Evolutionary conservation across 23 red algal genomes (phyloP).

Genomic region (Gracilaria domingensis): DNA sequence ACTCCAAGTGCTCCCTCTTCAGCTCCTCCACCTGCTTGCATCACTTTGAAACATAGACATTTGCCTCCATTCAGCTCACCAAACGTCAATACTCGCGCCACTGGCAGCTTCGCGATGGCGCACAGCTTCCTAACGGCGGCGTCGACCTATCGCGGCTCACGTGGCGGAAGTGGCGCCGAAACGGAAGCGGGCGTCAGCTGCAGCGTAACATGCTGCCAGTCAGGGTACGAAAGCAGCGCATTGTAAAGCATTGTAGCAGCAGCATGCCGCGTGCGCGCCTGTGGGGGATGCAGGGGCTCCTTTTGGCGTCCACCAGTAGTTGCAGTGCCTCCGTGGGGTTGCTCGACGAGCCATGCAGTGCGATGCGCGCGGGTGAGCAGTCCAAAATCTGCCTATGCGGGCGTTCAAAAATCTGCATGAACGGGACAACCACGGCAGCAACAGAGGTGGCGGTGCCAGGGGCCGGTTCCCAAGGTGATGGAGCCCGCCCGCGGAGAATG

Average conservation of each 20-base stretch:
- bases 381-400: no score
- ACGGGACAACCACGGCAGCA: no score
- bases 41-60: no score
- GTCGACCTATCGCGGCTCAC: not conserved
- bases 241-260: conserved; percentile 45
- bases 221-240: conserved; percentile 2
- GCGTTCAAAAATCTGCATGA: conserved; percentile 70
- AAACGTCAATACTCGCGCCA: no score
- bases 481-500: no score
- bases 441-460: not conserved
- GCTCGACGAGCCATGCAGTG: conserved; percentile 51
- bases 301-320: conserved; percentile 53
- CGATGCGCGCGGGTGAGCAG: conserved; percentile 49
- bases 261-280: conserved; percentile 10
- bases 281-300: conserved; percentile 32
- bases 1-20: no score
- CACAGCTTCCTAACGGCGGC: no score
- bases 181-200: not conserved
- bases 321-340: conserved; percentile 38
- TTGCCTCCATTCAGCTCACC: no score
- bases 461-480: no score
- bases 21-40: no score
- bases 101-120: no score
- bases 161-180: not conserved
- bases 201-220: no score